These are phyloP conservation scores for Kuraishia hungarica DNA, from an alignment of 805 yeast genomes.

Conservation along the genomic window DNA sequence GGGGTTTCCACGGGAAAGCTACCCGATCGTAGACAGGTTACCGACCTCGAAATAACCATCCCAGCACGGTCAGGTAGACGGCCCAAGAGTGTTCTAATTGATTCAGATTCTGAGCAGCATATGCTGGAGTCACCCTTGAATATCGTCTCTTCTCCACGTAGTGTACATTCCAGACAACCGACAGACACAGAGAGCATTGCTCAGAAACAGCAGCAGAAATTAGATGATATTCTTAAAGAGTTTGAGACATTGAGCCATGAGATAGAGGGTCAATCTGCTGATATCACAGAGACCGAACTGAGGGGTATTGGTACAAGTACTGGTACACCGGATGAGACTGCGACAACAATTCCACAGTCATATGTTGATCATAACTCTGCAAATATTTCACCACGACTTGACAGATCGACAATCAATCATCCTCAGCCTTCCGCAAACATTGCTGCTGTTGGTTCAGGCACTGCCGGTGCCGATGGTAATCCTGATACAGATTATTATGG, in stretches of 20 bases:
- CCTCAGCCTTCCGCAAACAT: neutral
- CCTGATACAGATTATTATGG: neutral
- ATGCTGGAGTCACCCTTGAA: neutral
- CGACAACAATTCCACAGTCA: neutral
- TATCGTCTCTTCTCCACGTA: neutral
- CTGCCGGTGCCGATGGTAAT: no score
- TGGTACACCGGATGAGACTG: neutral
- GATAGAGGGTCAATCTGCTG: conserved; percentile 4
- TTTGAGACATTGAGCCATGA: conserved; percentile 19
- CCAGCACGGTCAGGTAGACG: conserved; percentile 25
- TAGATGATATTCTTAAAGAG: conserved; percentile 23
- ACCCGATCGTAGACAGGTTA: conserved; percentile 18
- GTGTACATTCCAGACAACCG: neutral
- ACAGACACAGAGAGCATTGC: neutral
- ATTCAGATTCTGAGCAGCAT: neutral
- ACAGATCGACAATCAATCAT: neutral
- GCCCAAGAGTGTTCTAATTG: conserved; percentile 9
- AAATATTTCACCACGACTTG: neutral
- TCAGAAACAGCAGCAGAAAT: conserved; percentile 5
- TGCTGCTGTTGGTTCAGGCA: no score
- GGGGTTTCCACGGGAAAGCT: conserved; percentile 5
- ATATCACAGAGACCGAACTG: neutral
- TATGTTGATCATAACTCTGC: neutral
- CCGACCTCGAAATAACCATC: conserved; percentile 13
- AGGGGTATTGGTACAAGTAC: neutral